Evolutionary conservation across 2,329 filamentous ascomycete species (phyloP).

Genomic region (Arthrobotrys conoides): DNA sequence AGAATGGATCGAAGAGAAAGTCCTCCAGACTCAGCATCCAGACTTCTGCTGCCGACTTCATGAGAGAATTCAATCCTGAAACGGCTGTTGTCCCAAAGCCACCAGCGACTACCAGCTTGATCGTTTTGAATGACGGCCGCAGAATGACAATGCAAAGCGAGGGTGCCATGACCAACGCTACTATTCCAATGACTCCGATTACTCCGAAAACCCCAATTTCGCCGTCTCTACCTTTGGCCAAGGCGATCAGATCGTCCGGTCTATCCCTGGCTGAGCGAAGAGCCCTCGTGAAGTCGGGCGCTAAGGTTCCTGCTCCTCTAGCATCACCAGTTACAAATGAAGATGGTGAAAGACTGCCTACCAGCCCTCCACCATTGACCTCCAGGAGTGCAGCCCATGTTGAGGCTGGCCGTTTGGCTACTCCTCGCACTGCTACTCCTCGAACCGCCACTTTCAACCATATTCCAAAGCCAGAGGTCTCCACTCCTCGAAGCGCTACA

Average conservation of each 20-base stretch:
- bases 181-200: slow-evolving; percentile 39
- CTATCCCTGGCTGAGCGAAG: slow-evolving; percentile 59
- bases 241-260: slow-evolving; percentile 46
- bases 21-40: slow-evolving; percentile 56
- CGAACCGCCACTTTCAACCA: slow-evolving; percentile 53
- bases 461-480: slow-evolving; percentile 56
- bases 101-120: slow-evolving; percentile 43
- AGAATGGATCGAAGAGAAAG: slow-evolving; percentile 48
- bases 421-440: slow-evolving; percentile 57
- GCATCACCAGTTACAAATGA: slow-evolving; percentile 36
- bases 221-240: slow-evolving; percentile 53
- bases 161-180: slow-evolving; percentile 19
- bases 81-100: slow-evolving; percentile 44
- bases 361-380: slow-evolving; percentile 57
- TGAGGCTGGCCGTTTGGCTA: slow-evolving; percentile 56
- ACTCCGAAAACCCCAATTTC: slow-evolving; percentile 54
- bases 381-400: slow-evolving; percentile 56
- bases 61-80: slow-evolving; percentile 45
- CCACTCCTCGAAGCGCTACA: slow-evolving; percentile 50
- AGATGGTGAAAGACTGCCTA: slow-evolving; percentile 37
- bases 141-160: slow-evolving; percentile 48
- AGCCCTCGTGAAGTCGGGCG: slow-evolving; percentile 52
- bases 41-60: slow-evolving; percentile 50
- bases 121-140: slow-evolving; percentile 47
- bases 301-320: slow-evolving; percentile 50